Base-by-base conservation (phyloP, 345 rosid genomes). In the Rhodamnia argentea region DNA sequence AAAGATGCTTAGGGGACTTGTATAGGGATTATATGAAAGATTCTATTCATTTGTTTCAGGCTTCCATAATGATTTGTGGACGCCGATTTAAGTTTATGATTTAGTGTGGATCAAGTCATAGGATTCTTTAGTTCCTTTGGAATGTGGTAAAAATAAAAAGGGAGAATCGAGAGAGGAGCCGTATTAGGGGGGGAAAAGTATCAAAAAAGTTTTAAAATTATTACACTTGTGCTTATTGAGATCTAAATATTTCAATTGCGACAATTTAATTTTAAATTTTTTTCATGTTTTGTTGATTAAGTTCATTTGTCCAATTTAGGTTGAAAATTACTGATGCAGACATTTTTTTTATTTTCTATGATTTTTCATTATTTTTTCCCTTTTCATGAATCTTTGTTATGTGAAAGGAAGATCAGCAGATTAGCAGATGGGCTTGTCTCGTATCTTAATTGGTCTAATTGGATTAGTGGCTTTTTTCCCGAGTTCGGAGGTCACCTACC, bases 21-120 rank as follows among this genome's bases (percentile, higher is more conserved):
- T 88, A 89, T 85, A 90, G 57, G 59, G 85, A 85, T 87, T 85
- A 74, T 26, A 54, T 82, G 81, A 82, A 29, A 37, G 40, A 64
- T 53, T 64, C 70, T 62, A 87, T 88, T 84, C 78, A 90, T 87
- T 91, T 89, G 52, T 88, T 86, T 59, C 64, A 57, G 91, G 91
- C 87, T 88, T 86, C 88, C 89, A 84, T 84, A 44, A 32, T 59
- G 86, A 57, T 85, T 88, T 13, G 32, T 55, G 78, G 89, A 84
- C 84, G 86, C 88, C 89, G 7, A 53, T 29, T 27, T 52, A 54
- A 62, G 57, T 59, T 47, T 60, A 58, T 22, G 18, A 26, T 84
- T 29, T 52, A 27, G 56, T 13, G 56, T 27, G 81, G 47, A 18
- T 37, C 47, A 10, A 7, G 23, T 70, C 47, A 70, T 70, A 37